Base-by-base conservation (phyloP, 2,329 filamentous ascomycete genomes). In the Monilinia fructigena region DNA sequence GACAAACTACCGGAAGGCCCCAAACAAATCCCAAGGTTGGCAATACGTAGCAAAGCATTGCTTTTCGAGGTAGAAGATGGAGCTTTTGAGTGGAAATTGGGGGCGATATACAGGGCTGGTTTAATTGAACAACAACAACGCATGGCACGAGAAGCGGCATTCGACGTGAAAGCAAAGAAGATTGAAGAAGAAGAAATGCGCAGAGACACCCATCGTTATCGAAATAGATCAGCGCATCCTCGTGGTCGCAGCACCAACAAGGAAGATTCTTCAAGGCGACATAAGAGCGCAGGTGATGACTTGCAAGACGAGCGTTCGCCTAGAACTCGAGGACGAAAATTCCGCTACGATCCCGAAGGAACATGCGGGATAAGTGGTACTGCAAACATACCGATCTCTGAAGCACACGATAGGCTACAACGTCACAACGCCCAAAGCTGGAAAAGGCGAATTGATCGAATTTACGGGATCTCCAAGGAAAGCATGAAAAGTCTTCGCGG, bases 41-140 rank as follows among this genome's bases (percentile, higher is more conserved):
- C 93, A 0, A 71, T 99, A 12, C 87, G 93, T 62, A 90, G 89
- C 65, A 90, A 91, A 72, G 91, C 90, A 6, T 82, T 99, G 31
- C 80, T 97, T 2, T 94, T 99, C 67, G 94, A 98, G 75, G 82
- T 99, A 47, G 95, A 99, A 78, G 95, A 99, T 76, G 94, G 95
- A 60, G 89, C 92, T 0, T 99, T 99, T 74, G 95, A 99, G 77
- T 99, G 93, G 91, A 98, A 97, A 76, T 82, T 99, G 12, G 92
- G 93, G 20, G 88, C 93, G 75, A 99, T 99, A 62, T 99, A 98
- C 77, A 88, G 94, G 42, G 87, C 92, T 55, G 95, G 96, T 0
- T 83, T 94, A 26, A 82, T 93, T 65, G 95, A 99, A 77, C 94
- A 98, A 77, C 89, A 89, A 75, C 95, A 98, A 77, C 86, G 95